Conservation (phyloP, 441 rosid species). For the Eutrema salsugineum region DNA sequence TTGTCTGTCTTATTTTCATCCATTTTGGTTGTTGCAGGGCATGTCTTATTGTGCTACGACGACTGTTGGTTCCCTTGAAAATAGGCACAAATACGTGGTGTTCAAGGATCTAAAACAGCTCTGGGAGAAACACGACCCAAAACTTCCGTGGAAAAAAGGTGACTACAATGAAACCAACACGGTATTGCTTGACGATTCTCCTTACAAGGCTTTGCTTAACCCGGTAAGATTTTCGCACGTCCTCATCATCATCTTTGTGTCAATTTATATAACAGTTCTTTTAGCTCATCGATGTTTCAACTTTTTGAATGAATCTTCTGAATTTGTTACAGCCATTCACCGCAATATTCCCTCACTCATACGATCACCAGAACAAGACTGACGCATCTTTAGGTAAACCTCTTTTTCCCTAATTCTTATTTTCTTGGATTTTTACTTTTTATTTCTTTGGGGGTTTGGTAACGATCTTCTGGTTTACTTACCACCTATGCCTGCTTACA, state of each 20-base stretch:
- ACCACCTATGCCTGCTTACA: neutral
- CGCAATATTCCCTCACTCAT: slow-evolving; percentile 76
- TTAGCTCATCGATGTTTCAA: neutral
- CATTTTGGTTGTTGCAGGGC: slow-evolving; percentile 44
- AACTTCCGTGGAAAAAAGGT: slow-evolving; percentile 68
- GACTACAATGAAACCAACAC: slow-evolving; percentile 73
- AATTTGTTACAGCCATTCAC: slow-evolving; percentile 47
- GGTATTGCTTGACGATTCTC: slow-evolving; percentile 62
- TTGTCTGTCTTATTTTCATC: neutral
- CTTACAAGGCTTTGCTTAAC: slow-evolving; percentile 89
- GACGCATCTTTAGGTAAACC: slow-evolving; percentile 65
- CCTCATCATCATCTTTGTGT: neutral
- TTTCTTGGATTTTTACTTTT: neutral
- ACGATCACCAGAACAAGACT: slow-evolving; percentile 38
- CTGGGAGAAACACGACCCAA: slow-evolving; percentile 66
- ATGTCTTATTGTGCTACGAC: slow-evolving; percentile 61
- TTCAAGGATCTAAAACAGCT: slow-evolving; percentile 73
- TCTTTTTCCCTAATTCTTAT: neutral
- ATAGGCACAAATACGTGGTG: slow-evolving; percentile 58
- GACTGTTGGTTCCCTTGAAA: slow-evolving; percentile 52
- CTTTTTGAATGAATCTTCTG: neutral
- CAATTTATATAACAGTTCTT: neutral
- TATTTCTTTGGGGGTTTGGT: neutral
- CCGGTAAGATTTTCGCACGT: slow-evolving; percentile 53
- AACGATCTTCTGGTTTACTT: too few species aligned